Evolutionary conservation across 768 basidiomycete species (phyloP), one percentile per base, ranked within the genome.

Genomic region (Auriscalpium microsporum): DNA sequence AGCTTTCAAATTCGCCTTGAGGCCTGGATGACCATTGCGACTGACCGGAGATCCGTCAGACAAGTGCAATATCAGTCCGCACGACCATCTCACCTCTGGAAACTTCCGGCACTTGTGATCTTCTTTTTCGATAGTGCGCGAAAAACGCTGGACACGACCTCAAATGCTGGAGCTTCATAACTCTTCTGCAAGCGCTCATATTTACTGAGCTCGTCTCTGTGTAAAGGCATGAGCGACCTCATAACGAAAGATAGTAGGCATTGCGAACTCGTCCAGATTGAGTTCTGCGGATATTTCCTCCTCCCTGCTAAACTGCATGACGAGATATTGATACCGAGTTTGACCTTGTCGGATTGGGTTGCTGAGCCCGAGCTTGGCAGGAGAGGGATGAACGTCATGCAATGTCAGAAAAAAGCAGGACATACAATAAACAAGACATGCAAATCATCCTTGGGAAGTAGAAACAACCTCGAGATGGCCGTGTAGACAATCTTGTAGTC

Each of bases 1-100:
- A 45, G 96, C 96, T 72, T 98, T 98, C 62, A 98, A 78, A 69
- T 97, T 96, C 63, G 92, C 93, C 73, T 98, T 98, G 73, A 99
- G 86, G n/a, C 92, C 91, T 14, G 90, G 87, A 60, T 93, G 87
- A 4, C 93, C 91, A 62, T 87, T 85, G 34, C 88, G 90, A 62
- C 93, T 95, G 59, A 28, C 5, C 7, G 7, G 7, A 28, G 28
- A 28, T 28, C 21, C 28, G 28, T 28, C 28, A 28, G 28, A 28
- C 28, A 28, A 28, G 28, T 7, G 2, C 4, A 7, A 7, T 28
- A 7, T 7, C 28, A 28, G 28, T 28, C 28, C 28, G 5, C 1
- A 7, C 28, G 28, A 21, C 47, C 9, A 3, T 67, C 72, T 49
- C 69, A 87, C 92, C 85, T 91, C 70, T 88, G 83, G 79, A 94